Base-by-base conservation (phyloP, 768 basidiomycete species). In the Pleurotus tuoliensis region DNA sequence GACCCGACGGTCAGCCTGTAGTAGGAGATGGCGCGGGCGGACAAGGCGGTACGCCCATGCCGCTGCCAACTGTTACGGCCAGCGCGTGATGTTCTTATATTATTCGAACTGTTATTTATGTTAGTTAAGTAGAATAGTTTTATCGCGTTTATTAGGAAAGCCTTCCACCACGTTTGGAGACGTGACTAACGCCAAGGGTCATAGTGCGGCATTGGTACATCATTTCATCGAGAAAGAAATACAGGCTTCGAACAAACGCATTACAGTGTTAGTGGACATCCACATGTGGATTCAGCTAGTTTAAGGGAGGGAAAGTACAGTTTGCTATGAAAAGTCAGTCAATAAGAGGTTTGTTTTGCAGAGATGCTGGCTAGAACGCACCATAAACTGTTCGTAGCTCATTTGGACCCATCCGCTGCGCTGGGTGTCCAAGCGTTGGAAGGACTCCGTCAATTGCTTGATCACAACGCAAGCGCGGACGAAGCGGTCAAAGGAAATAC, bases 401-500 rank as follows among this genome's bases (percentile, higher is more conserved):
- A 93, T 73, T 55, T 86, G 82, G 16, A 90, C 79, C 85, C 86
- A 90, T 27, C 91, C 92, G 66, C 88, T 85, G 30, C 81, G 73
- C 65, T 91, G 79, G 2, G 70, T 75, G 68, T 94, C 92, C 43
- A 76, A 89, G 88, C 82, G 78, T 64, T 90, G 86, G 73, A 94
- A 94, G 7, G 86, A 70, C 66, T 94, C 91, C 1, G 87, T 90
- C 30, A 94, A 71, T 15, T 84, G 82, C 73, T 91, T 91, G 27
- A 92, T 80, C 2, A 81, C 81, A 3, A 94, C 90, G 67, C 91
- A 94, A 1, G 90, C 90, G 46, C 91, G 78, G 9, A 92, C 88
- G 67, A 93, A 92, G 46, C 90, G 83, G 69, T 93, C 91, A 63
- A 94, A 93, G 0, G 88, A 87, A 57, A 94, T 92, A 8, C 90